Evolutionary conservation across 148 eudicot species (phyloP).

Genomic region (Beta vulgaris): DNA sequence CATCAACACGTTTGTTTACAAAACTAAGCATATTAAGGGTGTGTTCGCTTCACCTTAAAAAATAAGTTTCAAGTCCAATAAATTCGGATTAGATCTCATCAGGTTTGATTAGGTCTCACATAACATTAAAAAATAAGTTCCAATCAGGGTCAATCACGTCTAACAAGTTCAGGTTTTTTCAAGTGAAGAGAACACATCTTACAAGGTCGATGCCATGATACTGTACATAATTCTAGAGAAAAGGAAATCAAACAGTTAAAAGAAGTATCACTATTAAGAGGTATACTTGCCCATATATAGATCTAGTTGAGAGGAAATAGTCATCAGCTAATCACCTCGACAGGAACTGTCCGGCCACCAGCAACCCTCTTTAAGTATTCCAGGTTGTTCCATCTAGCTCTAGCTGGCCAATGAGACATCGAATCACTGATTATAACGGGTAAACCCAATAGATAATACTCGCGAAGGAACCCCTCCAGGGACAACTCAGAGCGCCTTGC

Average conservation of each 20-base stretch:
- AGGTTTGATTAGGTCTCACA: too few species aligned
- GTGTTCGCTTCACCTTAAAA: too few species aligned
- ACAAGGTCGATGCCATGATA: too few species aligned
- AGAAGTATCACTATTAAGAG: slow-evolving; percentile 15
- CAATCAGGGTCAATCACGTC: too few species aligned
- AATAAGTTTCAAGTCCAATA: too few species aligned
- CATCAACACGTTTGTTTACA: not conserved
- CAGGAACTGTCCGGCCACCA: slow-evolving; percentile 92
- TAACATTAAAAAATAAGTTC: too few species aligned
- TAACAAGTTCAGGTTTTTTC: too few species aligned
- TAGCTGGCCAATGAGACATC: slow-evolving; percentile 97
- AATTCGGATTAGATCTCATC: too few species aligned
- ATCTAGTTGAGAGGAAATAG: slow-evolving; percentile 31
- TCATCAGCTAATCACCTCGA: slow-evolving; percentile 76
- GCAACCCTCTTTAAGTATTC: slow-evolving; percentile 77
- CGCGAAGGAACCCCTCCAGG: slow-evolving; percentile 76
- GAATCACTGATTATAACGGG: slow-evolving; percentile 85
- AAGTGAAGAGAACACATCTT: too few species aligned
- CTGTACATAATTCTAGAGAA: not conserved
- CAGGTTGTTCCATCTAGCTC: slow-evolving; percentile 71
- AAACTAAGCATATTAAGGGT: not conserved
- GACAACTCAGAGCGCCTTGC: slow-evolving; percentile 56
- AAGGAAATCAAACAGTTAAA: not conserved
- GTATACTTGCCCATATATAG: slow-evolving; percentile 33
- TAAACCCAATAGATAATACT: slow-evolving; percentile 61